These are phyloP conservation scores for Vaccinium myrtillus DNA, from an alignment of 148 eudicot genomes.

Conservation along the genomic window DNA sequence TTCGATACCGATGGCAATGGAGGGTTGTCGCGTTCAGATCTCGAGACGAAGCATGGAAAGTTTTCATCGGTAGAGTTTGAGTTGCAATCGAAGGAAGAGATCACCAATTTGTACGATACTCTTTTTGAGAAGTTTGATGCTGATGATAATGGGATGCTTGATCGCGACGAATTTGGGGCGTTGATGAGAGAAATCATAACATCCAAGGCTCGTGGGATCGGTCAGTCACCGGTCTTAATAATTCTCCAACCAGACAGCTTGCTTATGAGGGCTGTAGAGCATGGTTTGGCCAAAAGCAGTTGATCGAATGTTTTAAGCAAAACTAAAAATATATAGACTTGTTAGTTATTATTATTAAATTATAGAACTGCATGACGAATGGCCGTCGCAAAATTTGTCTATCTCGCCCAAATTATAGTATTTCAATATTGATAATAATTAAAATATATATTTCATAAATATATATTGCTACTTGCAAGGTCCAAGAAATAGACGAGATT, in stretches of 20 bases:
- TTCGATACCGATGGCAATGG: constrained; percentile 44
- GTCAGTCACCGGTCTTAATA: constrained; percentile 46
- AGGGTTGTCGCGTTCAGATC: constrained; percentile 36
- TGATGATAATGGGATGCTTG: constrained; percentile 30
- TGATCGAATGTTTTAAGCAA: not conserved
- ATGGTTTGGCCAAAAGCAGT: constrained; percentile 23
- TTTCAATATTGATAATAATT: too few relatives aligned
- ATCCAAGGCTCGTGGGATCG: constrained; percentile 58
- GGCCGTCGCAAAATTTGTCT: too few relatives aligned
- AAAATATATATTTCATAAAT: too few relatives aligned
- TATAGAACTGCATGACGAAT: not conserved
- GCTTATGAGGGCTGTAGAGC: constrained; percentile 38
- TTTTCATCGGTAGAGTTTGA: constrained; percentile 33
- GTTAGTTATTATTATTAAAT: not conserved
- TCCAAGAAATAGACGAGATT: too few relatives aligned
- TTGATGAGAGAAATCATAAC: constrained; percentile 47
- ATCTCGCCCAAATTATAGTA: too few relatives aligned
- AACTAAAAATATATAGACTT: not conserved
- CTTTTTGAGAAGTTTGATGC: constrained; percentile 39
- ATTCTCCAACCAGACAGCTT: constrained; percentile 52
- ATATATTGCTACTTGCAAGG: too few relatives aligned
- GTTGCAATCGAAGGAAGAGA: constrained; percentile 34
- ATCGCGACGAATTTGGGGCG: constrained; percentile 30
- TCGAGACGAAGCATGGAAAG: constrained; percentile 23
- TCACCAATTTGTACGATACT: constrained; percentile 21